Conservation (phyloP, 108 stramenopile genomes). For the Cylindrotheca fusiformis region DNA sequence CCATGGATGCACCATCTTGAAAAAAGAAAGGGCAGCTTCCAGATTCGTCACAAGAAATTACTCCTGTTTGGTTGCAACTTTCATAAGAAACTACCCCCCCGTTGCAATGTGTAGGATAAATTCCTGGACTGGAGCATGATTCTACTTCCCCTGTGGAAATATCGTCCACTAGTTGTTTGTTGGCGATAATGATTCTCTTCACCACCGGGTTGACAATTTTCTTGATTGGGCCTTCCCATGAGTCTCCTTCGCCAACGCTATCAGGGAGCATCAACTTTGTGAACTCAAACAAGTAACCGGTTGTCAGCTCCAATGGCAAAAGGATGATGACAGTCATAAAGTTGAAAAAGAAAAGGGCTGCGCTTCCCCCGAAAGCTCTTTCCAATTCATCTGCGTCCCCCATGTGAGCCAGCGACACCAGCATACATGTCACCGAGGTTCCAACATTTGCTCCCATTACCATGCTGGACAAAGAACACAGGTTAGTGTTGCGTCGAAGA, state of each 20-base stretch:
- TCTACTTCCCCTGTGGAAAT: slow-evolving; percentile 4
- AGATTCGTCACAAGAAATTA: background rate
- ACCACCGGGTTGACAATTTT: slow-evolving; percentile 12
- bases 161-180: slow-evolving; percentile 6
- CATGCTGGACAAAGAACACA: too few relatives aligned
- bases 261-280: slow-evolving; percentile 21
- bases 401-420: slow-evolving; percentile 31
- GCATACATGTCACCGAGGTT: slow-evolving; percentile 32
- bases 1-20: slow-evolving; percentile 22
- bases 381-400: slow-evolving; percentile 33
- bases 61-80: background rate
- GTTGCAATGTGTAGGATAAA: background rate
- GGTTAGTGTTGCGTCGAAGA: too few relatives aligned
- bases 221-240: slow-evolving; percentile 33
- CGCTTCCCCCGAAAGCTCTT: slow-evolving; percentile 19
- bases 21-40: slow-evolving; percentile 22
- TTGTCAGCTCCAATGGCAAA: background rate
- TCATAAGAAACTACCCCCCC: background rate
- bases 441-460: slow-evolving; percentile 27
- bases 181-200: slow-evolving; percentile 16
- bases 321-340: background rate
- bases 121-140: background rate
- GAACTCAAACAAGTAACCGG: background rate
- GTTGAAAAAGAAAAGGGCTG: background rate
- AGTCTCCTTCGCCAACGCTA: slow-evolving; percentile 13